These are phyloP conservation scores for Medicago lupulina DNA, from an alignment of 306 rosid genomes.

Conservation along the genomic window DNA sequence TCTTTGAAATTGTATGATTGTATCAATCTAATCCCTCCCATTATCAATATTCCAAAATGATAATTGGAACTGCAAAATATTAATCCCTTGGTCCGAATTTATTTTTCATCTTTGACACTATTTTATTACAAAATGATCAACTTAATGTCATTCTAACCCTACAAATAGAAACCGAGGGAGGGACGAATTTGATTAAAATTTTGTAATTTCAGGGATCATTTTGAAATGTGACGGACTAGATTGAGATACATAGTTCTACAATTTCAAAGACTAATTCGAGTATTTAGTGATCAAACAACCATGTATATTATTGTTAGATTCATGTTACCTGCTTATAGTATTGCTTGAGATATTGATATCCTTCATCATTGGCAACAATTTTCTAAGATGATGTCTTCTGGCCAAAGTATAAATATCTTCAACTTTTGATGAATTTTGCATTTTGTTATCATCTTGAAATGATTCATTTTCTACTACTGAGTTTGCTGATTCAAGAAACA, in stretches of 20 bases:
- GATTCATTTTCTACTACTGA: slow-evolving; percentile 48
- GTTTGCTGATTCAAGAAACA: slow-evolving; percentile 76
- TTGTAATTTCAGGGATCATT: no score
- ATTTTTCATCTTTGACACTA: no score
- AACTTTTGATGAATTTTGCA: slow-evolving; percentile 34
- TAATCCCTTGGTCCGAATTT: no score
- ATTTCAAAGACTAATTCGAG: neutral
- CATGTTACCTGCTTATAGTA: slow-evolving; percentile 37
- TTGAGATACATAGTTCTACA: neutral
- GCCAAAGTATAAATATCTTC: slow-evolving; percentile 41
- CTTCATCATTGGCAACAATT: slow-evolving; percentile 50
- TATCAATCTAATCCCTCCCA: no score
- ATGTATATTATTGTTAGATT: no score
- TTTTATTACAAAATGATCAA: no score
- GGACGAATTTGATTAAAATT: no score
- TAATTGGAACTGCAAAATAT: no score
- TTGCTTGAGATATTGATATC: slow-evolving; percentile 19
- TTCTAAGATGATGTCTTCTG: slow-evolving; percentile 62
- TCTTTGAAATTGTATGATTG: no score
- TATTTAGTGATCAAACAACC: neutral
- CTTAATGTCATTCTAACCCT: no score
- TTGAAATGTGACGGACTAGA: neutral
- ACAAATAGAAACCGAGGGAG: no score
- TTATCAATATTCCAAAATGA: neutral
- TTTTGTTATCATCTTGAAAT: slow-evolving; percentile 46